Base-by-base conservation (phyloP, 2,329 filamentous ascomycete genomes). In the Penicillium sp. region DNA sequence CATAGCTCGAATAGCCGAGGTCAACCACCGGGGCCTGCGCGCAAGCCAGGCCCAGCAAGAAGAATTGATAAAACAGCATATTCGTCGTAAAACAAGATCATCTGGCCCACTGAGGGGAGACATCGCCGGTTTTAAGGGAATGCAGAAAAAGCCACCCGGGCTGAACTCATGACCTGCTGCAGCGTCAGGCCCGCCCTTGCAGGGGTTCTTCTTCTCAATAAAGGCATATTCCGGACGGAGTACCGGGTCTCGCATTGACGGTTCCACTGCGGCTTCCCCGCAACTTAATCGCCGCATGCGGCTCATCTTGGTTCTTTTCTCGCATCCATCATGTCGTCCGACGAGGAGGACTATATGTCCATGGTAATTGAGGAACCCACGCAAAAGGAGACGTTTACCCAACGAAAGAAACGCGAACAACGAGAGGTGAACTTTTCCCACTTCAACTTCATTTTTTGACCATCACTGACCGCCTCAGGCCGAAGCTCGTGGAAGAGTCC, bases 271-370 rank as follows among this genome's bases (percentile, higher is more conserved):
- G 35, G 39, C 31, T 45, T 46, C 44, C 44, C 44, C 44, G 44
- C 44, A 46, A 41, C 14, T 10, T 35, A 13, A 46, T 35, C 42
- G n/a, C n/a, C n/a, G n/a, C n/a, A n/a, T 6, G 41, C 23, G 27
- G 31, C 42, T 34, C 31, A 11, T 34, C 16, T 18, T 24, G 13
- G 4, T 5, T 32, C 16, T 8, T 23, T 13, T 35, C 18, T 22
- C 14, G 10, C 29, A 27, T 47, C 18, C 42, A 42, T 39, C 43
- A 58, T 53, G 51, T 46, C 56, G 35, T 75, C 77, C 2, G 86
- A 88, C 6, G 87, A 89, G 16, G 89, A 96, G 54, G 93, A 98
- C 69, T 97, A 98, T 76, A 94, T 98, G 86, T 89, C 85, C 59
- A 97, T 98, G 91, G 77, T 84, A 11, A 90, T 98, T 64, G 77